Evolutionary conservation across 345 rosid genomes (phyloP), one percentile per base, ranked within the genome.

Genomic region (Tarenaya hassleriana): DNA sequence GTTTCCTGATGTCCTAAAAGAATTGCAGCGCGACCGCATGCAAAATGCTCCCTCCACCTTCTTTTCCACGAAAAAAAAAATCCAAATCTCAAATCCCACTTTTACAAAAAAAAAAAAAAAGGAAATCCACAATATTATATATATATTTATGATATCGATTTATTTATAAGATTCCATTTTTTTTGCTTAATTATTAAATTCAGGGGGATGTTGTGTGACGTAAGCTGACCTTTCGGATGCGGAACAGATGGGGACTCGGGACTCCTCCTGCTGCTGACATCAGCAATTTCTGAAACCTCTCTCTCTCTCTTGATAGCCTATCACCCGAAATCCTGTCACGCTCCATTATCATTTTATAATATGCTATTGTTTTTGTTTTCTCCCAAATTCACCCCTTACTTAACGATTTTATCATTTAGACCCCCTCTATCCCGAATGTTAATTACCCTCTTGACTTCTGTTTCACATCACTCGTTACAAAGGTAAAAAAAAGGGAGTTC

Each of bases 171-270:
- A 46, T 21, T 27, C 64, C 70, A 66, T 60, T 58, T 40, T 13
- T 44, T 52, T 51, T 0, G 27, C 19, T 31, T 11, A 38, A 24
- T 24, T 38, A 38, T 48, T 41, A 21, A 35, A 29, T 44, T 12
- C 11, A 32, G 56, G 9, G 9, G 16, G 37, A 45, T 33, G 64
- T 43, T 63, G 64, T 58, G 64, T 57, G 31, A 65, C 60, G 69
- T 52, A 40, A 58, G 50, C 60, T 66, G 70, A 16, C 70, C 64
- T 58, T 66, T 66, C 64, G 64, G 58, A 58, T 43, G 39, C 50
- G 55, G 64, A 58, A 66, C 40, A 47, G 70, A 52, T 52, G 52
- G 7, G 64, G 20, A n/a, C n/a, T n/a, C n/a, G n/a, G n/a, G n/a
- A n/a, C n/a, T n/a, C 69, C 51, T 42, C 45, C 17, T 52, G 10